Base-by-base conservation (phyloP, 192 early-diverging fungal genomes). In the Umbelopsis sp. region DNA sequence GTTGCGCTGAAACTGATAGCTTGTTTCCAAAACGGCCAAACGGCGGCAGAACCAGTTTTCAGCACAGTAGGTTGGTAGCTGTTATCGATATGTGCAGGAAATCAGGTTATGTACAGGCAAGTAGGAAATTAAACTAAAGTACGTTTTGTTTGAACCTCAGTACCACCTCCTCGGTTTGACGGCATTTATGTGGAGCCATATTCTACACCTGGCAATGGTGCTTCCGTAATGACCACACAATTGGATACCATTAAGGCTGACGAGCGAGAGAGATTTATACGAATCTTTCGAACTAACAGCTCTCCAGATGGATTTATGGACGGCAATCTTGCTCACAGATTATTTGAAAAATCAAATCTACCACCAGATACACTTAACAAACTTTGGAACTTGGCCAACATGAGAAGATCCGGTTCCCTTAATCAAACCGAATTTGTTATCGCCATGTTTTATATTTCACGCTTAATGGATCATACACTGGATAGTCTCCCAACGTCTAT, bases 1-100 rank as follows among this genome's bases (percentile, higher is more conserved):
- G 86, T 90, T 22, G 92, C 92, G 8, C 74, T 97, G 71, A 98
- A 97, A 75, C 81, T 96, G 69, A 96, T 98, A 75, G 92, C 95
- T 10, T 82, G 94, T 49, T 92, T 87, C 22, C 97, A 98, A 77
- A 85, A 84, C 50, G 92, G 91, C 25, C 85, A 90, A 25, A n/a
- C 70, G 16, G 70, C 69, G 3, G 56, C 62, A 14, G 43, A 38
- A 16, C 69, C 74, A 32, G 68, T 76, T 43, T 43, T 74, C 41
- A 45, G 49, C n/a, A 71, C 69, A n/a, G 17, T 47, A 32, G 69
- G 74, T 76, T 56, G 24, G 70, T 53, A 38, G 9, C 21, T 54
- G 41, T 31, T 21, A 50, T 14, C 10, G n/a, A 29, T 2, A 17
- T 21, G 68, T 22, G 47, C 2, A 50, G 16, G 25, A 62, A 62